Percentiles rank a stretch among this genome's conserved stretches.
Conservation (phyloP, 768 basidiomycete genomes). For the Candolleomyces aberdarensis region DNA sequence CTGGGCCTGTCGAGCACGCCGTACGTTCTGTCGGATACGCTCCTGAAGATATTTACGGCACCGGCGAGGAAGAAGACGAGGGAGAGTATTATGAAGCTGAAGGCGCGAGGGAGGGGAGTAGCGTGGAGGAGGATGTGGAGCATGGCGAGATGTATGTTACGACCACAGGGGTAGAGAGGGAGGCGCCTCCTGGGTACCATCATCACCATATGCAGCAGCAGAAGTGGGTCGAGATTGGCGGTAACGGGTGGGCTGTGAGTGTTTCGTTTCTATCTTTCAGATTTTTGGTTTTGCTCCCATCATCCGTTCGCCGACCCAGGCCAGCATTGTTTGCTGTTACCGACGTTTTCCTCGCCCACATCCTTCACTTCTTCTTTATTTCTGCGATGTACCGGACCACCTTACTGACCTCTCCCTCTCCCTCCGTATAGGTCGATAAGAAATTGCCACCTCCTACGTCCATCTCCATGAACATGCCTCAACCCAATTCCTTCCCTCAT, state of each 20-base stretch:
- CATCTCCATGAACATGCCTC: too few species aligned
- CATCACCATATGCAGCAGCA: neutral
- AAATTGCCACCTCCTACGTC: too few species aligned
- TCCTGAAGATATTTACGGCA: slow-evolving; percentile 18
- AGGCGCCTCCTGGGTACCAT: slow-evolving; percentile 3
- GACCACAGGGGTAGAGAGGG: slow-evolving; percentile 31
- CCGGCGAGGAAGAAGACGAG: neutral
- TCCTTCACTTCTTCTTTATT: too few species aligned
- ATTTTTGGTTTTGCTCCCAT: neutral
- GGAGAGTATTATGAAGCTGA: neutral
- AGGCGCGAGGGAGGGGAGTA: slow-evolving; percentile 43
- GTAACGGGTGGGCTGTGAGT: slow-evolving; percentile 8
- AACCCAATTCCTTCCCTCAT: too few species aligned
- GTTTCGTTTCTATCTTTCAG: neutral
- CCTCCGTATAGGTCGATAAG: too few species aligned
- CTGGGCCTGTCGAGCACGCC: slow-evolving; percentile 89
- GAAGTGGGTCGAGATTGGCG: neutral
- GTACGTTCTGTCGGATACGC: slow-evolving; percentile 86
- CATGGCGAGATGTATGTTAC: slow-evolving; percentile 30
- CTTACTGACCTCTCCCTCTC: too few species aligned
- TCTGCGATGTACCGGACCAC: too few species aligned
- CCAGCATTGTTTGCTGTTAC: too few species aligned
- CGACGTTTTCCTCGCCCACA: too few species aligned
- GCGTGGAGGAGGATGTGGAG: slow-evolving; percentile 59
- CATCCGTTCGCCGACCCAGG: neutral